These are phyloP conservation scores for Xylariales sp. DNA, from an alignment of 2,329 filamentous ascomycete species.

Conservation along the genomic window DNA sequence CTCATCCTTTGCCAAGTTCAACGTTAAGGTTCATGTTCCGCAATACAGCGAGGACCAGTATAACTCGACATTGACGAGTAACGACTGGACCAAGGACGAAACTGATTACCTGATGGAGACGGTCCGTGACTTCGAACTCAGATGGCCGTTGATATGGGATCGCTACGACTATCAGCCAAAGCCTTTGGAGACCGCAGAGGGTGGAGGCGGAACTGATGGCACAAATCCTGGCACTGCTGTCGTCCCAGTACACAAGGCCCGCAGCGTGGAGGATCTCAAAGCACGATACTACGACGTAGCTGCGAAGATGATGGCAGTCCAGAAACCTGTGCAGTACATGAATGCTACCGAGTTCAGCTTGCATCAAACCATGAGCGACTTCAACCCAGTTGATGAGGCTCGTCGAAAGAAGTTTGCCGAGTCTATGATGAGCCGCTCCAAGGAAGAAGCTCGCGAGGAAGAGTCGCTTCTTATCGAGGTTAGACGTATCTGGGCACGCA, in stretches of 20 bases:
- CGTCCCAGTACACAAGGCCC: conserved; percentile 46
- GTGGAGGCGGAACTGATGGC: conserved; percentile 37
- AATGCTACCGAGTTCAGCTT: conserved; percentile 75
- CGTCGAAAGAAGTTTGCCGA: conserved; percentile 81
- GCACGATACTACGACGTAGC: conserved; percentile 84
- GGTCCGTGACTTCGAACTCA: conserved; percentile 73
- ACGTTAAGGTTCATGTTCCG: conserved; percentile 73
- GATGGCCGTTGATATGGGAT: conserved; percentile 90
- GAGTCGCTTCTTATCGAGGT: conserved; percentile 84
- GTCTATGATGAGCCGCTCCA: conserved; percentile 70
- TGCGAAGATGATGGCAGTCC: conserved; percentile 73
- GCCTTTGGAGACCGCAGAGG: conserved; percentile 20
- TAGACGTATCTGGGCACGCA: conserved; percentile 82
- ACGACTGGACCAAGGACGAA: conserved; percentile 86
- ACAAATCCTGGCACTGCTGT: conserved; percentile 48
- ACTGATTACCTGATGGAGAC: conserved; percentile 84
- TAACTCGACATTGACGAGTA: conserved; percentile 63
- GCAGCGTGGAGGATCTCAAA: conserved; percentile 88
- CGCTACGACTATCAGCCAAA: conserved; percentile 72
- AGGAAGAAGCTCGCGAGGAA: conserved; percentile 89
- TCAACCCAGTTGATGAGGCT: conserved; percentile 74
- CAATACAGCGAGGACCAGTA: conserved; percentile 88
- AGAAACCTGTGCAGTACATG: conserved; percentile 83
- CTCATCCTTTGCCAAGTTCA: conserved; percentile 77
- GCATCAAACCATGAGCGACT: conserved; percentile 82